Percentiles rank a stretch among this genome's conserved stretches.
These are phyloP conservation scores for Xylaria palmicola DNA, from an alignment of 495 filamentous ascomycete genomes.

Conservation along the genomic window DNA sequence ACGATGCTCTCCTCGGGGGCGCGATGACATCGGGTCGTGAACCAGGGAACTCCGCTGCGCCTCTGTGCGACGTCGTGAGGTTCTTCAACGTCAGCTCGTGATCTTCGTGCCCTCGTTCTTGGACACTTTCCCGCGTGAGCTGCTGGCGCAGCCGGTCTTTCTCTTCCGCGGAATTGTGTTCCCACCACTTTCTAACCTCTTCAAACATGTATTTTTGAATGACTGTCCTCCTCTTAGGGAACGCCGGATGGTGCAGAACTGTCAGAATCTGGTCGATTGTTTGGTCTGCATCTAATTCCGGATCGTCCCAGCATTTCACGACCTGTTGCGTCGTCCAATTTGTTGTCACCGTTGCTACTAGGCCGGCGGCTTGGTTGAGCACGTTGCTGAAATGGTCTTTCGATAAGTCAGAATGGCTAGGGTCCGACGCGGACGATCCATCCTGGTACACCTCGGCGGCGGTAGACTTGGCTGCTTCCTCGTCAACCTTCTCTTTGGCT, in stretches of 20 bases:
- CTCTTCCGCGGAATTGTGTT: constrained; percentile 49
- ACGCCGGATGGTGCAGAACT: constrained; percentile 71
- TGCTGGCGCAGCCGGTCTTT: constrained; percentile 54
- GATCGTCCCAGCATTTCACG: constrained; percentile 70
- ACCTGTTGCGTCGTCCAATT: constrained; percentile 71
- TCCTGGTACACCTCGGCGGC: constrained; percentile 67
- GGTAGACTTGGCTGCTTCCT: constrained; percentile 63
- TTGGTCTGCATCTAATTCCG: constrained; percentile 56
- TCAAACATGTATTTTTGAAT: constrained; percentile 66
- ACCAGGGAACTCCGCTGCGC: constrained; percentile 14
- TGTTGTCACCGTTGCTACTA: constrained; percentile 61
- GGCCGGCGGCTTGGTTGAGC: constrained; percentile 73
- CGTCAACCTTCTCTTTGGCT: constrained; percentile 69
- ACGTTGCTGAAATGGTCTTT: constrained; percentile 72
- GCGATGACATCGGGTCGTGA: constrained; percentile 8
- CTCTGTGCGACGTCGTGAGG: constrained; percentile 1
- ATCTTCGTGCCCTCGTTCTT: constrained; percentile 65
- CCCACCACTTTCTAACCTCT: constrained; percentile 68
- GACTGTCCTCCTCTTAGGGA: constrained; percentile 60
- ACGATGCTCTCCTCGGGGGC: constrained; percentile 3
- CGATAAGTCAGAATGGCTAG: constrained; percentile 75
- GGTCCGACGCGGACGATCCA: constrained; percentile 61
- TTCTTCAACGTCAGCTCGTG: constrained; percentile 35
- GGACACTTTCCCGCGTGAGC: constrained; percentile 63
- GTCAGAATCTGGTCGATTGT: constrained; percentile 65